Evolutionary conservation across 805 yeast species (phyloP).

Genomic region (Metschnikowia rubicola): DNA sequence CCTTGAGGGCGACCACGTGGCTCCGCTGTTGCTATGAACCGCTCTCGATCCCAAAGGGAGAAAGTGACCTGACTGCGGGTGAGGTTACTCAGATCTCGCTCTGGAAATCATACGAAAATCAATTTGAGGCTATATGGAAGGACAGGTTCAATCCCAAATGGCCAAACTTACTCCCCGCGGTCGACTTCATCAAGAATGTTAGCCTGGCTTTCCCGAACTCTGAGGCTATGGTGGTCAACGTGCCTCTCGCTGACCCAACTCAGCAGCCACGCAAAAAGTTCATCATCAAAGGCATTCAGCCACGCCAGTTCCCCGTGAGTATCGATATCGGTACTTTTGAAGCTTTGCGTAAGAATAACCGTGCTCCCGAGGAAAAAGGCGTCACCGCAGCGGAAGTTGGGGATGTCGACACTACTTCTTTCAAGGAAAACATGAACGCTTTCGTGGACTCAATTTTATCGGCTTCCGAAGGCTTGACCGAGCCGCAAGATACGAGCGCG

Average conservation of each 20-base stretch:
- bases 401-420: slow-evolving; percentile 32
- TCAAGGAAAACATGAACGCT: slow-evolving; percentile 25
- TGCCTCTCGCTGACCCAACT: slow-evolving; percentile 30
- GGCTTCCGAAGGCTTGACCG: slow-evolving; percentile 20
- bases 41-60: slow-evolving; percentile 23
- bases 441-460: slow-evolving; percentile 23
- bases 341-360: slow-evolving; percentile 28
- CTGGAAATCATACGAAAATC: slow-evolving; percentile 92
- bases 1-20: slow-evolving; percentile 91
- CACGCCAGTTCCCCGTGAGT: slow-evolving; percentile 59
- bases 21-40: slow-evolving; percentile 88
- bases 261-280: slow-evolving; percentile 64
- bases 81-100: slow-evolving; percentile 93
- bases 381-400: slow-evolving; percentile 27
- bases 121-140: slow-evolving; percentile 66
- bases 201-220: slow-evolving; percentile 84
- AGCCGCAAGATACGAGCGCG: slow-evolving; percentile 16
- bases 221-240: slow-evolving; percentile 85
- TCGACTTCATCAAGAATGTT: slow-evolving; percentile 93
- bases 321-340: slow-evolving; percentile 43
- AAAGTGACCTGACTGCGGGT: slow-evolving; percentile 39
- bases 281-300: slow-evolving; percentile 91
- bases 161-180: slow-evolving; percentile 73
- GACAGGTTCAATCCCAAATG: slow-evolving; percentile 25
- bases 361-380: slow-evolving; percentile 15